Evolutionary conservation across 2,329 filamentous ascomycete species (phyloP), one percentile per base, ranked within the genome.

Genomic region (Didymella pinodella): DNA sequence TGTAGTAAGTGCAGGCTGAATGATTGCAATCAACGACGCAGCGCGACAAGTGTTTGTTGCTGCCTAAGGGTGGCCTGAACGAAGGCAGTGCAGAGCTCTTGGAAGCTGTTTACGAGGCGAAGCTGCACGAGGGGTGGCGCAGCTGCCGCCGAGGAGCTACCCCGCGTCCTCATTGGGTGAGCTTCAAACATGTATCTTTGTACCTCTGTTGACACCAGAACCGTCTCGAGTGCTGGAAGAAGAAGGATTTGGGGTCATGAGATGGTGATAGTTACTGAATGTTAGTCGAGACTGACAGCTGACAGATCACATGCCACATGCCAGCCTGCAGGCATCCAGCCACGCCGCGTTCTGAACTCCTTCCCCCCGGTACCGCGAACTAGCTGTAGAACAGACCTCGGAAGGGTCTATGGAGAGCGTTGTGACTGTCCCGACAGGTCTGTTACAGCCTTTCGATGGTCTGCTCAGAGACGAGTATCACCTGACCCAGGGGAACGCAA

Each of bases 11-110:
- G 54, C 34, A 44, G 22, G 12, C 18, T 26, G 20, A 38, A 29
- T 11, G 10, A 49, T n/a, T 40, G 45, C 31, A 38, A 47, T 54
- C 31, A 49, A 36, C 4, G 32, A 56, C 18, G 36, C 18, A 34
- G 3, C 20, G 22, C 22, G 28, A 25, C 20, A 18, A 29, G 34
- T 46, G 16, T 32, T 56, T 38, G 16, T 59, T 54, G 56, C 46
- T 54, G 50, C 50, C 50, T 54, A 31, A 43, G 50, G 56, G 51
- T 50, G 56, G 56, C 56, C 56, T 59, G 46, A 54, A 59, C 36
- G 28, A 44, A 54, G 50, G 55, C 49, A 38, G 49, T 53, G 44
- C 55, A 36, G 45, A 54, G 49, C 49, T 54, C 54, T 50, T 54
- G 46, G 56, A 34, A 46, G 56, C 50, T 59, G 55, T 58, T 57